A percentile compares a stretch with the other conserved stretches of the same genome.
These are phyloP conservation scores for Amesomyces nigricolor DNA, from an alignment of 2,329 filamentous ascomycete species.

Conservation along the genomic window DNA sequence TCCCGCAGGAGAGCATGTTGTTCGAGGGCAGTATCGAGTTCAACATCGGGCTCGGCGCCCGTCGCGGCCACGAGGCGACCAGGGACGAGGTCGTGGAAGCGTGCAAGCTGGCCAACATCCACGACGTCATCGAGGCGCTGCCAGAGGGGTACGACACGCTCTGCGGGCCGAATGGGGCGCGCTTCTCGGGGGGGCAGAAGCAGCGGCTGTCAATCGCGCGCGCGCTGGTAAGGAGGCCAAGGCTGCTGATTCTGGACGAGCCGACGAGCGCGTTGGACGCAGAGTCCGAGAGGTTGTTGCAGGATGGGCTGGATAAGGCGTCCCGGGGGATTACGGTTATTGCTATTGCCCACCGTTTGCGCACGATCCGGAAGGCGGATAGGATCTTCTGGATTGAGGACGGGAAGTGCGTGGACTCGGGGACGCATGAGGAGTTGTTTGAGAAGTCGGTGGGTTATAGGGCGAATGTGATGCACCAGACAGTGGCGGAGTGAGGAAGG, in stretches of 20 bases:
- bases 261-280: constrained; percentile 72
- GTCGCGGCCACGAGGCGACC: constrained; percentile 49
- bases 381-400: constrained; percentile 94
- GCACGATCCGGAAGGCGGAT: constrained; percentile 89
- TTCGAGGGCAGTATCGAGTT: constrained; percentile 39
- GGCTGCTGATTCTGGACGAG: constrained; percentile 76
- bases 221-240: constrained; percentile 82
- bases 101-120: constrained; percentile 85
- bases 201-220: constrained; percentile 90
- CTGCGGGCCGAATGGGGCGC: constrained; percentile 76
- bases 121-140: constrained; percentile 79
- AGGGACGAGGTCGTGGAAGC: constrained; percentile 69
- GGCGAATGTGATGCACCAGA: constrained; percentile 33
- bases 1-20: constrained; percentile 81
- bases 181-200: constrained; percentile 90
- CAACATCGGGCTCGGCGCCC: constrained; percentile 60
- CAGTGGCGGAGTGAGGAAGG: constrained; percentile 20
- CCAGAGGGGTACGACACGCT: constrained; percentile 79
- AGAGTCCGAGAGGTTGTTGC: constrained; percentile 70
- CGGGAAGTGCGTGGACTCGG: constrained; percentile 75
- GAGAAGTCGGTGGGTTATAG: constrained; percentile 29
- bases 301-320: constrained; percentile 72
- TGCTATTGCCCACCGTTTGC: constrained; percentile 83
- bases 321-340: constrained; percentile 81
- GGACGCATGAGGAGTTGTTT: constrained; percentile 68